Base-by-base conservation (phyloP, 176 grass and related monocot species). In the Lolium rigidum region DNA sequence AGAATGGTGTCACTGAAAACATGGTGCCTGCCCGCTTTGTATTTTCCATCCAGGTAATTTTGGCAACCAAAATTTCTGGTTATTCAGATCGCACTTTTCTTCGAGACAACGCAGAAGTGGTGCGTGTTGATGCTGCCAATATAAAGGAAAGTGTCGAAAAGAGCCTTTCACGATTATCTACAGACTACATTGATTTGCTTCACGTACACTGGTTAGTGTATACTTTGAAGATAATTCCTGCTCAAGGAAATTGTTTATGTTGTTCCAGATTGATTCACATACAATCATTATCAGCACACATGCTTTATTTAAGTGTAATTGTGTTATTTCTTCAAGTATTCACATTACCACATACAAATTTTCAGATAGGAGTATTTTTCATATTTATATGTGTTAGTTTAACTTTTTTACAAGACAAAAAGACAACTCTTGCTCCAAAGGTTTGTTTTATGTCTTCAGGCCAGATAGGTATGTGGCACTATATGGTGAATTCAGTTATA, bases 111-210 rank as follows among this genome's bases (percentile, higher is more conserved):
- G 73, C 76, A 74, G 80, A 89, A 20, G 72, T 90, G 58, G 63
- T 95, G 15, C 89, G 91, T 22, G 93, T 95, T 85, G 93, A 98
- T 79, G 87, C 87, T 88, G 74, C 79, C 16, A 98, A 95, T 61
- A 98, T 98, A 66, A 98, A 85, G 82, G 93, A 92, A 83, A 93
- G 95, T 85, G 91, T 95, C 48, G 89, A 95, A 85, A 95, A 98
- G 89, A 98, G 89, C 59, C 93, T 98, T 68, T 86, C 89, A 92
- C 91, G 95, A 7, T 90, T 98, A 55, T 93, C 89, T 10, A 98
- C 93, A 57, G 95, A 98, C 88, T 95, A 95, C 79, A 95, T 98
- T 77, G 95, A 98, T 85, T 92, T 98, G 68, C 93, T 98, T 86
- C 93, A 98, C 82, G 95, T 98, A 86, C 95, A 98, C 71, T 98